Evolutionary conservation across 495 filamentous ascomycete species (phyloP).

Genomic region (Xylaria intraflava): DNA sequence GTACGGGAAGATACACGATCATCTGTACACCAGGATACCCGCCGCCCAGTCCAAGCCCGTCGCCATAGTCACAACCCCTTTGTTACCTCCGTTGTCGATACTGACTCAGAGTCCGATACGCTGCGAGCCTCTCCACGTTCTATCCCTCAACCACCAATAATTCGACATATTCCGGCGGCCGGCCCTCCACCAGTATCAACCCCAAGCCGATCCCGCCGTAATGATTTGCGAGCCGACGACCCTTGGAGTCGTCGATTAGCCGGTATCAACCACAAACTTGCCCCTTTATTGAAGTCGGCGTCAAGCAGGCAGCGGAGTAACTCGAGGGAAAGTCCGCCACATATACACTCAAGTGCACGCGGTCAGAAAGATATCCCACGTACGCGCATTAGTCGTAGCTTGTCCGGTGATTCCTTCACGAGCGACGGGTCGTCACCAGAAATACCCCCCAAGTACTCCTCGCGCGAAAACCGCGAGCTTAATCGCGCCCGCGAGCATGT

Average conservation of each 20-base stretch:
- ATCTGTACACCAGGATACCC: slow-evolving; percentile 22
- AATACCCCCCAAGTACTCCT: slow-evolving; percentile 11
- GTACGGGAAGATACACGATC: slow-evolving; percentile 12
- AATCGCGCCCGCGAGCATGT: slow-evolving; percentile 22
- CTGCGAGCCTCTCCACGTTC: slow-evolving; percentile 15
- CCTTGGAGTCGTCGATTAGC: slow-evolving; percentile 21
- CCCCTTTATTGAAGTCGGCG: slow-evolving; percentile 20
- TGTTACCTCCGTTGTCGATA: slow-evolving; percentile 13
- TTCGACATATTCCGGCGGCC: slow-evolving; percentile 23
- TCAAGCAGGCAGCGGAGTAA: slow-evolving; percentile 21
- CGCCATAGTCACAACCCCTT: slow-evolving; percentile 30
- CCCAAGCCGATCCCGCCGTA: slow-evolving; percentile 17
- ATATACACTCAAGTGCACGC: slow-evolving; percentile 8
- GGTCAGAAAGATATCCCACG: slow-evolving; percentile 15
- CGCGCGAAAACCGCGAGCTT: slow-evolving; percentile 19
- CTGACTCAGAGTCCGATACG: slow-evolving; percentile 21
- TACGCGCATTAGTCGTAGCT: slow-evolving; percentile 23
- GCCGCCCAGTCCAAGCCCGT: slow-evolving; percentile 12
- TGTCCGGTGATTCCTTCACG: slow-evolving; percentile 21
- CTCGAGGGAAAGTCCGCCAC: slow-evolving; percentile 19
- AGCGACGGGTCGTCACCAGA: slow-evolving; percentile 25
- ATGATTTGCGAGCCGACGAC: slow-evolving; percentile 21
- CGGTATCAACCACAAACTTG: slow-evolving; percentile 23
- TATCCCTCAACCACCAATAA: slow-evolving; percentile 20
- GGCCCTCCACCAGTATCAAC: slow-evolving; percentile 11